Conservation (phyloP, 306 rosid species). For the Abrus pulchellus region DNA sequence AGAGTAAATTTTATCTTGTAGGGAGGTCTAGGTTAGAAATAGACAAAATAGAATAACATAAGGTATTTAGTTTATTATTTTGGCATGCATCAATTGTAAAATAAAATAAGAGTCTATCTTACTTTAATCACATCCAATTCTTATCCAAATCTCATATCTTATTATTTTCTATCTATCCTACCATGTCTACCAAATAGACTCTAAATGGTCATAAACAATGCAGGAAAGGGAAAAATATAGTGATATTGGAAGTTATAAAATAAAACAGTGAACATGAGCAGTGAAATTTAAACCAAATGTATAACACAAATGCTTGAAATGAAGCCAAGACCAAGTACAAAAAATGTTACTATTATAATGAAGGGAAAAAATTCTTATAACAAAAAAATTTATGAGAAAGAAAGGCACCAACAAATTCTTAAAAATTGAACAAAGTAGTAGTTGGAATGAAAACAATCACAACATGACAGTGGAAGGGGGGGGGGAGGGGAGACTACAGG, state of each 20-base stretch:
- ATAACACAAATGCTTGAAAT: slow-evolving; percentile 33
- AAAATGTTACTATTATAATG: slow-evolving; percentile 9
- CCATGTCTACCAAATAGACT: too few relatives aligned
- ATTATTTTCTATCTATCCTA: too few relatives aligned
- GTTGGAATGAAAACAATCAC: slow-evolving; percentile 25
- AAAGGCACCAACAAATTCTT: not conserved
- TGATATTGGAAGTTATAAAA: not conserved
- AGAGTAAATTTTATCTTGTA: too few relatives aligned
- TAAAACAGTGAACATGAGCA: not conserved
- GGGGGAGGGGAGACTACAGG: not conserved
- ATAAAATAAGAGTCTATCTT: too few relatives aligned
- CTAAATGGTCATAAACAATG: not conserved
- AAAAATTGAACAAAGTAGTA: slow-evolving; percentile 23
- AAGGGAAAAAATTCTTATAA: not conserved
- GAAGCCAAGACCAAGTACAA: slow-evolving; percentile 6
- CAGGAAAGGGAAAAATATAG: slow-evolving; percentile 13
- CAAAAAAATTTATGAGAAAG: not conserved
- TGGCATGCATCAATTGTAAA: too few relatives aligned
- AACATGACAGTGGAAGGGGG: slow-evolving; percentile 29
- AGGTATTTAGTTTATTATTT: too few relatives aligned
- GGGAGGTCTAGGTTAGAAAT: too few relatives aligned
- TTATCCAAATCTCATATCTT: too few relatives aligned
- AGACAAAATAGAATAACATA: too few relatives aligned
- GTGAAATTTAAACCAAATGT: slow-evolving; percentile 22
- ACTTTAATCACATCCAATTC: too few relatives aligned